These are phyloP conservation scores for Aureobasidium sp. DNA, from an alignment of 2,329 filamentous ascomycete genomes.

Conservation along the genomic window DNA sequence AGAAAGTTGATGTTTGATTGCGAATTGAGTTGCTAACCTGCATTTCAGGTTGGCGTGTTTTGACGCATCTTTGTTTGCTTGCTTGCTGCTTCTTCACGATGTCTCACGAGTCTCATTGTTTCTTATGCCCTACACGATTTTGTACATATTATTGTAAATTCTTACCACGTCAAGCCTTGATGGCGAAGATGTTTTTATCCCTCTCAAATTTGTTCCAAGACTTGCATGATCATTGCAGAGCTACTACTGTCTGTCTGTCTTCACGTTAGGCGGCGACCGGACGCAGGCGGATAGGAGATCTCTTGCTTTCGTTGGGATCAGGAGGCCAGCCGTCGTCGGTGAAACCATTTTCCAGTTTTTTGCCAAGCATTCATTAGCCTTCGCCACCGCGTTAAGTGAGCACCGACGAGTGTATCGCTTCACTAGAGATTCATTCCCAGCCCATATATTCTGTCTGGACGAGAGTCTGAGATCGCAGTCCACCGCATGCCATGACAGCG, in stretches of 20 bases:
- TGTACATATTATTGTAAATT: slow-evolving; percentile 10
- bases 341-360: neutral
- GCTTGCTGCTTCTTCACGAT: slow-evolving; percentile 7
- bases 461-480: neutral
- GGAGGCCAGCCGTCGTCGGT: neutral
- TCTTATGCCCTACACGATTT: slow-evolving; percentile 6
- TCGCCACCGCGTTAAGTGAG: neutral
- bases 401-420: neutral
- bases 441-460: neutral
- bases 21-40: slow-evolving; percentile 3
- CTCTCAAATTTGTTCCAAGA: neutral
- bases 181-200: neutral
- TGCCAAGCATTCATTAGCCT: neutral
- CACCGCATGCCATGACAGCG: neutral
- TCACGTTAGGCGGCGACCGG: neutral
- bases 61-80: slow-evolving; percentile 4
- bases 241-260: neutral
- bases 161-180: neutral
- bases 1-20: slow-evolving; percentile 13
- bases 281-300: no score
- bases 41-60: slow-evolving; percentile 11
- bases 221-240: neutral
- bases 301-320: neutral
- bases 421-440: neutral
- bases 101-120: slow-evolving; percentile 10